These are phyloP conservation scores for Gleditsia sinensis DNA, from an alignment of 306 rosid genomes.

Conservation along the genomic window DNA sequence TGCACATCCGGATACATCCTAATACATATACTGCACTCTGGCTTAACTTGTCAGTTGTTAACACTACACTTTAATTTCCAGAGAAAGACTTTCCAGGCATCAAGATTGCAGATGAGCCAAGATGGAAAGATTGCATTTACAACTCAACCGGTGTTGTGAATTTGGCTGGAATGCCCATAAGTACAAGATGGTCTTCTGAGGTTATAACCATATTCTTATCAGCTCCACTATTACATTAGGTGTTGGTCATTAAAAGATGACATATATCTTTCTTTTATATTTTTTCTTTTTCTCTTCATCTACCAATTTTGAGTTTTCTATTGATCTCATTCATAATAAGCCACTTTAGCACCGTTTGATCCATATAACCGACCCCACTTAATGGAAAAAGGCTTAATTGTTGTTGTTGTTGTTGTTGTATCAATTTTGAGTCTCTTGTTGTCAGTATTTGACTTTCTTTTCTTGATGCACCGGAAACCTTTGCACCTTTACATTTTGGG, in stretches of 20 bases:
- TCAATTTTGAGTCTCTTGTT: neutral
- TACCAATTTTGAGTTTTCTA: neutral
- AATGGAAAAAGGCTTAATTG: too few species aligned
- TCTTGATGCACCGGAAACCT: slow-evolving; percentile 1
- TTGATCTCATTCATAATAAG: too few species aligned
- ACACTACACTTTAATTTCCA: slow-evolving; percentile 42
- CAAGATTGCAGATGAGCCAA: slow-evolving; percentile 75
- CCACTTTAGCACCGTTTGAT: too few species aligned
- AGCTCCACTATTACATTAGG: slow-evolving; percentile 4
- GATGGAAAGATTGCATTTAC: slow-evolving; percentile 83
- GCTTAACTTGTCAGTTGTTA: slow-evolving; percentile 35
- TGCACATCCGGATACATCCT: slow-evolving; percentile 10
- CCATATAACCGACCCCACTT: too few species aligned
- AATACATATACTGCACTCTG: slow-evolving; percentile 16
- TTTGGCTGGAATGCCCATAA: slow-evolving; percentile 94
- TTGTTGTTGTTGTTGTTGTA: too few species aligned
- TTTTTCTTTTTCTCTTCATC: neutral
- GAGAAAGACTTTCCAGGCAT: slow-evolving; percentile 87
- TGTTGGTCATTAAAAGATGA: slow-evolving; percentile 10
- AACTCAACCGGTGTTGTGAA: slow-evolving; percentile 88
- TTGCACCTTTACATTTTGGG: neutral
- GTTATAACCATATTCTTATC: slow-evolving; percentile 46
- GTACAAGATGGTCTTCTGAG: slow-evolving; percentile 96
- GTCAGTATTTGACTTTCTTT: slow-evolving; percentile 3
- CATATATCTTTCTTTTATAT: slow-evolving; percentile 7